Conservation (phyloP, 306 rosid species). For the Pueraria montana region DNA sequence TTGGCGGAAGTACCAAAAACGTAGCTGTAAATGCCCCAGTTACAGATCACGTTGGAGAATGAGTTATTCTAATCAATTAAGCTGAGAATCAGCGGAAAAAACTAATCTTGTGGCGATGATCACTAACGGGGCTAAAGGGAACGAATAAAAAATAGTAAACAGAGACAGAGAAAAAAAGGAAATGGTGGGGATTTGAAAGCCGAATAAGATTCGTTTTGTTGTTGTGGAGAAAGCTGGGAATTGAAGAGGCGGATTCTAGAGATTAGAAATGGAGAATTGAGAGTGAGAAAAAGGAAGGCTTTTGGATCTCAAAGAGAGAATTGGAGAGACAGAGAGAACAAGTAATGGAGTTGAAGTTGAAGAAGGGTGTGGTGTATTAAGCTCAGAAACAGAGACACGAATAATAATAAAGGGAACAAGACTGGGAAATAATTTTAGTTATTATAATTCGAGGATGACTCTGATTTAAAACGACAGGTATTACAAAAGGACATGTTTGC, state of each 20-base stretch:
- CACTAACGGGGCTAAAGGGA: conserved; percentile 48
- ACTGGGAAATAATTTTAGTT: background rate
- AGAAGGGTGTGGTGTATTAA: background rate
- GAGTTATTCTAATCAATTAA: conserved; percentile 33
- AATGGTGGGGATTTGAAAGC: conserved; percentile 33
- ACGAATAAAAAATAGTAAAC: background rate
- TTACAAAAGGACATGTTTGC: conserved; percentile 6
- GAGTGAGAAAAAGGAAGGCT: conserved; percentile 19
- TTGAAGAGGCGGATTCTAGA: conserved; percentile 33
- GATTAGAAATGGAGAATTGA: conserved; percentile 40
- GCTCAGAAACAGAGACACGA: conserved; percentile 15
- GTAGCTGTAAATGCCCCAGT: conserved; percentile 4
- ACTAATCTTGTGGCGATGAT: conserved; percentile 53
- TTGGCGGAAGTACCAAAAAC: conserved; percentile 62
- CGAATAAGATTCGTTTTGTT: conserved; percentile 28
- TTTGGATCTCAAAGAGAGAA: conserved; percentile 51
- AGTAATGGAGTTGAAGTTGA: conserved; percentile 14
- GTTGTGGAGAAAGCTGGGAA: conserved; percentile 39
- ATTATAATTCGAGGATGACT: background rate
- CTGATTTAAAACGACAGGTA: conserved; percentile 8
- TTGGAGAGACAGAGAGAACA: conserved; percentile 24
- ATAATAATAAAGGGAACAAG: background rate
- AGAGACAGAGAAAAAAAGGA: conserved; percentile 7
- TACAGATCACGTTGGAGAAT: conserved; percentile 56
- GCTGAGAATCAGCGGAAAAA: conserved; percentile 32